Evolutionary conservation across 768 basidiomycete species (phyloP).

Genomic region (Podaxis rugospora): DNA sequence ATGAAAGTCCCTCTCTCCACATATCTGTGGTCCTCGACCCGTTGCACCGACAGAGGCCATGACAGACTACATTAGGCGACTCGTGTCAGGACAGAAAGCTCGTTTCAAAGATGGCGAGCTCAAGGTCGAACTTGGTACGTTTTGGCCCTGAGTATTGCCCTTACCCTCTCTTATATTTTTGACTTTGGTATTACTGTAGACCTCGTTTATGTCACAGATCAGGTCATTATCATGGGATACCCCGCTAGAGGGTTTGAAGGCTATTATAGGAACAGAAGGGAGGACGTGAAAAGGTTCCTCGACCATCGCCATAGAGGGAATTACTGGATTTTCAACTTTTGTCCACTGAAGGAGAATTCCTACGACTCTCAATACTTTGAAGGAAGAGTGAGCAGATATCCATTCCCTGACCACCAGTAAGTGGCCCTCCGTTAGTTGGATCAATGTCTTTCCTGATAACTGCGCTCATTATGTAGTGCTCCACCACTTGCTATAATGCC

Average conservation of each 20-base stretch:
- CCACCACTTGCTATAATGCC: constrained; percentile 76
- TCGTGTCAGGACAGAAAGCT: constrained; percentile 82
- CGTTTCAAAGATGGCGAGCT: constrained; percentile 67
- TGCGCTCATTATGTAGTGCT: constrained; percentile 36
- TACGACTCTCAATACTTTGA: constrained; percentile 69
- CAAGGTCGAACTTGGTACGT: constrained; percentile 65
- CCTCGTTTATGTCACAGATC: constrained; percentile 68
- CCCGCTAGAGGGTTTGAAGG: constrained; percentile 78
- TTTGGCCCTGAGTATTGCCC: background rate
- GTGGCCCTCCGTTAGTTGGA: constrained; percentile 21
- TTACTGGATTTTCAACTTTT: constrained; percentile 89
- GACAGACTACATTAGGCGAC: constrained; percentile 61
- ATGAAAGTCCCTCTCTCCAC: too few relatives aligned
- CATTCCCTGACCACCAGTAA: constrained; percentile 89
- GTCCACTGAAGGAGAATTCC: constrained; percentile 75
- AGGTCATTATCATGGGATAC: constrained; percentile 78
- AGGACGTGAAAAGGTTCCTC: constrained; percentile 74
- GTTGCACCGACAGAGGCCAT: constrained; percentile 25
- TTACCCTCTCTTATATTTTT: background rate
- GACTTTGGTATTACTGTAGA: constrained; percentile 25
- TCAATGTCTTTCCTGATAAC: background rate
- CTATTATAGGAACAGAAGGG: constrained; percentile 73
- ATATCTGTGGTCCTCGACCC: background rate
- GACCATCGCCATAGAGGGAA: constrained; percentile 69
- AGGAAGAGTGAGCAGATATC: constrained; percentile 76